These are phyloP conservation scores for Erysimum cheiri DNA, from an alignment of 441 rosid species.

Conservation along the genomic window DNA sequence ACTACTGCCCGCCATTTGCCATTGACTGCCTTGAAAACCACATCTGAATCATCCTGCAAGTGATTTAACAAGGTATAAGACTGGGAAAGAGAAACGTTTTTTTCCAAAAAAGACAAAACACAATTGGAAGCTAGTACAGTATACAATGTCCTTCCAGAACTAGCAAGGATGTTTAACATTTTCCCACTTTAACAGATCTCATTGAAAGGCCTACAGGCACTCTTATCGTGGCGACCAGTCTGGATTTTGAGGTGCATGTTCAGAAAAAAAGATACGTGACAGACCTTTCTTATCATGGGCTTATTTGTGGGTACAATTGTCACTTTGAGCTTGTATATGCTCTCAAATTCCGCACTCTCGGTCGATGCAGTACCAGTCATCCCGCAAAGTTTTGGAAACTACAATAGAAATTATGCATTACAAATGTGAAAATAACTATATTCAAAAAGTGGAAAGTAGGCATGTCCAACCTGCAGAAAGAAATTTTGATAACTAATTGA, in stretches of 20 bases:
- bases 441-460: conserved; percentile 33
- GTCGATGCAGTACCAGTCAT: conserved; percentile 99
- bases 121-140: conserved; percentile 17
- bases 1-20: conserved; percentile 99
- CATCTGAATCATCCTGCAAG: conserved; percentile 95
- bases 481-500: conserved; percentile 97
- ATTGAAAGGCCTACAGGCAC: neutral
- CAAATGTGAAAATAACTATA: conserved; percentile 24
- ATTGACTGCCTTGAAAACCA: conserved; percentile 84
- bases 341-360: conserved; percentile 94
- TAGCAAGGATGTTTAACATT: conserved; percentile 21
- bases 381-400: conserved; percentile 98
- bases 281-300: conserved; percentile 95
- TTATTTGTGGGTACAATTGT: conserved; percentile 97
- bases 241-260: conserved; percentile 21
- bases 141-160: conserved; percentile 26
- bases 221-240: too few relatives aligned
- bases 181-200: conserved; percentile 18
- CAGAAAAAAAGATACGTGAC: conserved; percentile 35
- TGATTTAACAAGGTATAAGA: conserved; percentile 39
- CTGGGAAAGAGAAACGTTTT: conserved; percentile 18
- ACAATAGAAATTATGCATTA: conserved; percentile 31
- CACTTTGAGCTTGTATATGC: conserved; percentile 97
- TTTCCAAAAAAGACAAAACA: conserved; percentile 22
- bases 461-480: conserved; percentile 85